Evolutionary conservation across 768 basidiomycete genomes (phyloP), one percentile per base, ranked within the genome.

Genomic region (Lactarius quietus): DNA sequence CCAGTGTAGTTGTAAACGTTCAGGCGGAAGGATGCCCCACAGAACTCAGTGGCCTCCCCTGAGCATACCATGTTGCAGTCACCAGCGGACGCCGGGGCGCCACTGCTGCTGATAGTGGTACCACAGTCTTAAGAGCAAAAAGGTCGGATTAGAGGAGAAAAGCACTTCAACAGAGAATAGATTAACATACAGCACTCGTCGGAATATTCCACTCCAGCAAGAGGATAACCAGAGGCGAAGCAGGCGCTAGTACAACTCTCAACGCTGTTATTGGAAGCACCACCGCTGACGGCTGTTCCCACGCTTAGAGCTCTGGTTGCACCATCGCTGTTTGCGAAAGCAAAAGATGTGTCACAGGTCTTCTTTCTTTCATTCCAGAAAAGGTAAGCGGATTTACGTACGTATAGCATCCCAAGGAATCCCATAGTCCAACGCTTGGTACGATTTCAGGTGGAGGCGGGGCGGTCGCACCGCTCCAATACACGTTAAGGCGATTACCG

Each of bases 381-480:
- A 59, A 36, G 57, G 57, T 38, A 57, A 31, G 51, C 29, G 6
- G 29, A 70, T 79, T 65, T 70, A 88, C 89, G 77, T 86, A 76
- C 89, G 77, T 86, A 76, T 83, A 90, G 73, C 90, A 92, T n/a
- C 90, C 90, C 35, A 91, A 80, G 0, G 84, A 86, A 7, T 76
- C 72, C 89, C 90, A 92, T 33, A 81, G 77, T 5, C 87, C 89
- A 35, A 87, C 81, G 56, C 73, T 82, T 5, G 81, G 77, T 0
- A 82, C 80, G 28, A 82, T 84, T 20, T 76, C 67, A 0, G 90
- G 88, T 17, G 82, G 74, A 0, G 84, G 68, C 17, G 89, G 84
- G 31, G 88, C 85, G 15, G 77, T 61, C 35, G 74, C 74, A 20
- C 88, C 88, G 67, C 81, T 88, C 82, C 81, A 84, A 75, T 84